phyloP scores from a whole-genome alignment of 495 filamentous ascomycete genomes.

The Xylaria cubensis region DNA sequence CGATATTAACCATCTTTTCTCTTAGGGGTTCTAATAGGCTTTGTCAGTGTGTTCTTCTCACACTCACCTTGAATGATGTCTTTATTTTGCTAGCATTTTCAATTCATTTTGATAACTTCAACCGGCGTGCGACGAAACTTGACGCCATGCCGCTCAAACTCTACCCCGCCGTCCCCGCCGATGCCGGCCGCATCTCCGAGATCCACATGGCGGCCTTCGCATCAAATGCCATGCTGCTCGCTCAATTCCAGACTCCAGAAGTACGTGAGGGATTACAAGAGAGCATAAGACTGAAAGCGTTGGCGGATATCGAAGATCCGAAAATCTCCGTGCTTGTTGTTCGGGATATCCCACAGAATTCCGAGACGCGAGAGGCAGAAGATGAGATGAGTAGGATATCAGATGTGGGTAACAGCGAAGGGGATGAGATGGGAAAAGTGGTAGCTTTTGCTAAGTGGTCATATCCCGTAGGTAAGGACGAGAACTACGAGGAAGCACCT shows the following conservation, averaged over 20 bases:
- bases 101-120: not conserved
- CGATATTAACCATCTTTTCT: not conserved
- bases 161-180: constrained; percentile 27
- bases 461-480: constrained; percentile 33
- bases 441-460: constrained; percentile 52
- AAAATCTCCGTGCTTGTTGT: constrained; percentile 37
- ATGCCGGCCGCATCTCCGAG: constrained; percentile 47
- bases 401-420: not conserved
- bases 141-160: constrained; percentile 27
- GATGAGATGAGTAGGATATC: not conserved
- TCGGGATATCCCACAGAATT: constrained; percentile 22
- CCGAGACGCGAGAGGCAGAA: not conserved
- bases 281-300: constrained; percentile 38
- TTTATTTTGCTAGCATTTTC: not conserved
- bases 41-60: not conserved
- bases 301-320: constrained; percentile 41
- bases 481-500: constrained; percentile 30
- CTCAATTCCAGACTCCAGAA: constrained; percentile 47
- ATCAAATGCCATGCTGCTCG: constrained; percentile 46
- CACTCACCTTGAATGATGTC: not conserved
- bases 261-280: constrained; percentile 37
- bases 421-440: constrained; percentile 9
- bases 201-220: constrained; percentile 52
- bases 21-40: too few species aligned
- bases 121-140: too few species aligned